These are phyloP conservation scores for Mycosphaerella sp. DNA, from an alignment of 2,329 filamentous ascomycete genomes.

Conservation along the genomic window DNA sequence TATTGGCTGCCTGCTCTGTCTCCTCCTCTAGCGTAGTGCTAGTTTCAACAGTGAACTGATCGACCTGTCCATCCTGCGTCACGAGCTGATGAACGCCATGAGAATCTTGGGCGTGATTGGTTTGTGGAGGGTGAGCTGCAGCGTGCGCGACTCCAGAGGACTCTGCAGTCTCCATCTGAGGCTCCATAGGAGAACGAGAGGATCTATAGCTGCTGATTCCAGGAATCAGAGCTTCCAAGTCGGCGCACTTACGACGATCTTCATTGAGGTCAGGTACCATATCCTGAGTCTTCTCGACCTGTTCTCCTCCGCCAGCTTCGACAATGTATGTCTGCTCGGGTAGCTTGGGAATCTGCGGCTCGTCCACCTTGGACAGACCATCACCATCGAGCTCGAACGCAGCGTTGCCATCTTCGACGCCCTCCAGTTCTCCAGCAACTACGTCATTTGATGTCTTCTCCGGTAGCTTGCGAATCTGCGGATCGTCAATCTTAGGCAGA, in stretches of 20 bases:
- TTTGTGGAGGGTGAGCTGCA: neutral
- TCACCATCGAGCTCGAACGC: neutral
- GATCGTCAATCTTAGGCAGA: neutral
- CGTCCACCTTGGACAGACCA: neutral
- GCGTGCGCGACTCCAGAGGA: neutral
- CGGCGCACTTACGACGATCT: too few relatives aligned
- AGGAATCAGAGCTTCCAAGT: too few relatives aligned
- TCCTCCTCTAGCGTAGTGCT: neutral
- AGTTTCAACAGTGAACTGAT: conserved; percentile 3
- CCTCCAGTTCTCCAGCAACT: neutral
- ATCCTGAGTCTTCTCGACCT: too few relatives aligned
- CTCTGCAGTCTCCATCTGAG: neutral
- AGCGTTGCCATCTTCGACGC: neutral
- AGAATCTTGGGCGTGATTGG: neutral
- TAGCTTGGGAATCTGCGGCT: neutral
- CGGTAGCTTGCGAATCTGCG: neutral
- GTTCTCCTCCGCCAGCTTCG: neutral
- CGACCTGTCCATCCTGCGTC: neutral
- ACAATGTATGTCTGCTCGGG: neutral
- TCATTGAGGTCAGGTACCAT: too few relatives aligned
- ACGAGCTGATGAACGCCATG: conserved; percentile 2
- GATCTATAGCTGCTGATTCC: too few relatives aligned
- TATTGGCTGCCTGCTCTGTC: neutral
- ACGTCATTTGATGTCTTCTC: neutral
- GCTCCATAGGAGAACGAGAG: too few relatives aligned